Conservation (phyloP, 805 yeast genomes). For the Tetrapisispora taiwanensis region DNA sequence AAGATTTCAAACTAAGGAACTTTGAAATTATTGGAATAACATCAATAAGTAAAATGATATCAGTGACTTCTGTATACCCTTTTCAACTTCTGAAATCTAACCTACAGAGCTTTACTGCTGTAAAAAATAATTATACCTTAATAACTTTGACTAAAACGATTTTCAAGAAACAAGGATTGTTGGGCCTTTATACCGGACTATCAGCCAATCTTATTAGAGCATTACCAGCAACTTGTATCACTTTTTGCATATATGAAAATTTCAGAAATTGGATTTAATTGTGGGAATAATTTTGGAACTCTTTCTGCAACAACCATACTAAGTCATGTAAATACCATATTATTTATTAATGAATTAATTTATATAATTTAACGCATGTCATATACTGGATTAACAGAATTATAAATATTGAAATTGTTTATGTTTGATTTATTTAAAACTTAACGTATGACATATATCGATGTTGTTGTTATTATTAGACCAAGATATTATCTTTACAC, state of each 20-base stretch:
- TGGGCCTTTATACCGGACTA: conserved; percentile 78
- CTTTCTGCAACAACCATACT: background rate
- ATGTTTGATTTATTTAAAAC: too few relatives aligned
- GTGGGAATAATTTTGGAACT: background rate
- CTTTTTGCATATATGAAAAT: conserved; percentile 76
- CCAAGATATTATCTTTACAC: too few relatives aligned
- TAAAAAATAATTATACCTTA: conserved; percentile 17
- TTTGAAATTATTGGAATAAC: conserved; percentile 57
- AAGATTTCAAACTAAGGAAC: conserved; percentile 31
- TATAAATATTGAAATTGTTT: too few relatives aligned
- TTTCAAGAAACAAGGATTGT: conserved; percentile 41
- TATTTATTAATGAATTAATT: background rate
- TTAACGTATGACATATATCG: too few relatives aligned
- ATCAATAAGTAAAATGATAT: conserved; percentile 54
- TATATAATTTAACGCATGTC: background rate
- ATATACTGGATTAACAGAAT: too few relatives aligned
- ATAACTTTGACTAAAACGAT: conserved; percentile 32
- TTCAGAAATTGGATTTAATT: conserved; percentile 21
- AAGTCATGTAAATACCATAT: background rate
- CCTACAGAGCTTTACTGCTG: conserved; percentile 44
- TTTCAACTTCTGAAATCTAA: conserved; percentile 72
- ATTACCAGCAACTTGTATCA: conserved; percentile 86
- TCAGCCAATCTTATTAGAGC: conserved; percentile 71
- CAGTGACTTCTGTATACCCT: conserved; percentile 69
- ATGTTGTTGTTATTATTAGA: too few relatives aligned